Evolutionary conservation across 1,284 basidiomycete genomes (phyloP).

Genomic region (Inonotus obliquus): DNA sequence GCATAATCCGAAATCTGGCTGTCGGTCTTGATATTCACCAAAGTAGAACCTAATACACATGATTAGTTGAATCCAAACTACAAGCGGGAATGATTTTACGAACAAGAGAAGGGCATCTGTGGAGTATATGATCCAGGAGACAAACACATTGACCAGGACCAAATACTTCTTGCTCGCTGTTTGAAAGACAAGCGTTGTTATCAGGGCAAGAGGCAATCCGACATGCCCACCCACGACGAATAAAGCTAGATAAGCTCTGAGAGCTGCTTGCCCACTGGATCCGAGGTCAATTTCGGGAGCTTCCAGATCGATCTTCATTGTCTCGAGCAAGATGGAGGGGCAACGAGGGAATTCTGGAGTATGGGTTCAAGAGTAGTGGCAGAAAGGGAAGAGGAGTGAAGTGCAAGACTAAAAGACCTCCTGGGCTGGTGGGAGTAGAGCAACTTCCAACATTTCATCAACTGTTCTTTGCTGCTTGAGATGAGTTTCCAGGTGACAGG

Average conservation of each 20-base stretch:
- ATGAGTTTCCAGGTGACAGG: no score
- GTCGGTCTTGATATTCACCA: not conserved
- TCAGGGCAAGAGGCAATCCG: slow-evolving; percentile 9
- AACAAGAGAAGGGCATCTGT: slow-evolving; percentile 13
- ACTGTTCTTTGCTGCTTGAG: no score
- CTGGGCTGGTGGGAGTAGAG: no score
- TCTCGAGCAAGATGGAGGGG: no score
- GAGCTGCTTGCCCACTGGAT: not conserved
- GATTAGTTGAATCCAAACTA: not conserved
- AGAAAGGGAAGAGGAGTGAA: no score
- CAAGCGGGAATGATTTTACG: no score
- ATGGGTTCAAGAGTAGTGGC: no score
- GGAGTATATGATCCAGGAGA: slow-evolving; percentile 9
- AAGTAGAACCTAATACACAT: slow-evolving; percentile 4
- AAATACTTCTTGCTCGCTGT: slow-evolving; percentile 2
- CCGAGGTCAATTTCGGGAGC: slow-evolving; percentile 10
- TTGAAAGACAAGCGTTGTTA: slow-evolving; percentile 7
- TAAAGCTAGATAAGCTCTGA: slow-evolving; percentile 3
- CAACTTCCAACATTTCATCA: no score
- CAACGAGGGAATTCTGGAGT: no score
- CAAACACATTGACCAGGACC: slow-evolving; percentile 10
- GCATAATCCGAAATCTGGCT: slow-evolving; percentile 11
- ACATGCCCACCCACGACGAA: slow-evolving; percentile 12
- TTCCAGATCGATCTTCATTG: not conserved
- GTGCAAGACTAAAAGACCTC: no score